Evolutionary conservation across 331 rosid genomes (phyloP), one percentile per base, ranked within the genome.

Genomic region (Cucumis variabilis): DNA sequence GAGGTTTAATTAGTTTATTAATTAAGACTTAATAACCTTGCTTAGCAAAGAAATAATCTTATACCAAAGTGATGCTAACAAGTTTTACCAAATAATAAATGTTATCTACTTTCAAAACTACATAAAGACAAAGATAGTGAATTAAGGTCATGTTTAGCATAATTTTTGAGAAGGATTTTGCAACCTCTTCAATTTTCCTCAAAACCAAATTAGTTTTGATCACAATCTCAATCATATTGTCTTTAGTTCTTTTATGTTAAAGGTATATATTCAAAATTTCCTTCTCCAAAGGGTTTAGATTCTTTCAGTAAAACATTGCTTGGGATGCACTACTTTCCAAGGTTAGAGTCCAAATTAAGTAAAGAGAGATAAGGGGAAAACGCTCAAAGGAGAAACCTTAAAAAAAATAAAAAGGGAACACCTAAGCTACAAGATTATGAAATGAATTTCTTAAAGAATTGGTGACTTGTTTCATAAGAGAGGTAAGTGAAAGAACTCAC

Each of bases 331-430:
- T 55, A 80, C 68, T 80, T 55, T 53, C 84, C 14, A 15, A 53
- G 25, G 20, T 14, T 58, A 81, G 85, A 81, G 85, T 58, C 71
- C 85, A 81, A 60, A 81, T 62, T 81, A 81, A 81, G 85, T 30
- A 81, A 81, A 58, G 85, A 33, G 48, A 33, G 48, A 80, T 12
- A 74, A 79, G 41, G 62, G 46, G 19, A 14, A 15, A 48, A 77
- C 48, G 58, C 63, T 48, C 5, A 48, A 51, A 16, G 66, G 66
- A 33, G 66, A 78, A 27, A 55, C 41, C 84, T 51, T 51, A 20
- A 81, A 27, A 80, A 17, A 58, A n/a, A 2, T 11, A 11, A 28
- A 81, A 81, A 55, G 20, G 68, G 71, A 4, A 27, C 25, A 28
- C 51, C 25, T 58, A 28, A 81, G 27, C 51, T 55, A 58, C 53